Percentiles rank a stretch among this genome's conserved stretches.
These are phyloP conservation scores for Lactarius psammicola DNA, from an alignment of 768 basidiomycete species.

Conservation along the genomic window DNA sequence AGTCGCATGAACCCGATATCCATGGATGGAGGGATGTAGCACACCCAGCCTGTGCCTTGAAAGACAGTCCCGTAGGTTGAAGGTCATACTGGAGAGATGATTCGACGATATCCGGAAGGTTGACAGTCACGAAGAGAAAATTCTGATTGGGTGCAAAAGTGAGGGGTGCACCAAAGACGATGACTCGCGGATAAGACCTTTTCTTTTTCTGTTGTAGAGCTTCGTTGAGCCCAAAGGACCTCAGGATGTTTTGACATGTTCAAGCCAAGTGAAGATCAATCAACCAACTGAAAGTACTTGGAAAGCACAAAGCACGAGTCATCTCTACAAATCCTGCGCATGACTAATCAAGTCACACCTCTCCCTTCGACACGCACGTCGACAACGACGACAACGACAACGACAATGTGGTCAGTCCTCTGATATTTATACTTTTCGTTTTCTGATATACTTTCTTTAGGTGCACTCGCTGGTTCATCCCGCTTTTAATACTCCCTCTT, in stretches of 20 bases:
- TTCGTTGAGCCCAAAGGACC: slow-evolving; percentile 93
- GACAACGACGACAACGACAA: neutral
- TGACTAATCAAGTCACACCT: neutral
- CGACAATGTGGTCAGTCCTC: slow-evolving; percentile 55
- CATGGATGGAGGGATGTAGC: slow-evolving; percentile 31
- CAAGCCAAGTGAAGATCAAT: neutral
- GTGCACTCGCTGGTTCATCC: slow-evolving; percentile 87
- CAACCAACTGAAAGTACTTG: no score
- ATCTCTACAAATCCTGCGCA: neutral
- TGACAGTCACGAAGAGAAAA: slow-evolving; percentile 79
- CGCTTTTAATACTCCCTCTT: slow-evolving; percentile 69
- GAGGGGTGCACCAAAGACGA: slow-evolving; percentile 17
- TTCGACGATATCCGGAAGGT: slow-evolving; percentile 70
- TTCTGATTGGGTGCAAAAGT: slow-evolving; percentile 53
- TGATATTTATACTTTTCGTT: neutral
- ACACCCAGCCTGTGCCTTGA: slow-evolving; percentile 68
- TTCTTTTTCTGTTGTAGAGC: slow-evolving; percentile 56
- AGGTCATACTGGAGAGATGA: slow-evolving; percentile 59
- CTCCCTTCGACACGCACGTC: no score
- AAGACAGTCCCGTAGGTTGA: slow-evolving; percentile 54
- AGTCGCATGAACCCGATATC: neutral
- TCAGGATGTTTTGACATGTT: slow-evolving; percentile 64
- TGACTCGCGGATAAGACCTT: slow-evolving; percentile 52
- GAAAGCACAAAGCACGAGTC: neutral
- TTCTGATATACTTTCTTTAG: slow-evolving; percentile 37